Evolutionary conservation across 768 basidiomycete genomes (phyloP).

Genomic region (Symmetrospora coprosmae): DNA sequence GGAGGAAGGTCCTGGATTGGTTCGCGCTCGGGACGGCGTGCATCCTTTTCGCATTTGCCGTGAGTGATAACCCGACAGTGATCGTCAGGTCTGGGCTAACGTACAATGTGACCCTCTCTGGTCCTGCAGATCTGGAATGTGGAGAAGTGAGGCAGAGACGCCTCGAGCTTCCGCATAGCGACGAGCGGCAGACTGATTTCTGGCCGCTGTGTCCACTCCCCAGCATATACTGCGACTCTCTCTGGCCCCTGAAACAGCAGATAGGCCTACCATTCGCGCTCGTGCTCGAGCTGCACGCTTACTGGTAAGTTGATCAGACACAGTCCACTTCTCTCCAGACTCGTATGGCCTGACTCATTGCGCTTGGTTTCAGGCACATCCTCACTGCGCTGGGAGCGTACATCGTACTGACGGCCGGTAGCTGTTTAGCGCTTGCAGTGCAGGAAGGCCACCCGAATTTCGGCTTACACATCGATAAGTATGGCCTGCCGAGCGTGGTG

Average conservation of each 20-base stretch:
- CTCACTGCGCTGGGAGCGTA: conserved; percentile 16
- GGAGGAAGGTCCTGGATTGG: not conserved
- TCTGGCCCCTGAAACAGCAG: conserved; percentile 1
- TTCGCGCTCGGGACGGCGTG: not conserved
- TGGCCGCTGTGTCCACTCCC: not conserved
- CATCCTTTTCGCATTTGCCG: not conserved
- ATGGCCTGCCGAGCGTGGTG: too few species aligned
- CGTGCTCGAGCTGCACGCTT: conserved; percentile 8
- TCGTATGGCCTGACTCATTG: not conserved
- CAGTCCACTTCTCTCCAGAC: not conserved
- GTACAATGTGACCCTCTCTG: not conserved
- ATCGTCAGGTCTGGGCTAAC: not conserved
- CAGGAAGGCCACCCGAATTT: conserved; percentile 17
- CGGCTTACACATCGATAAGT: too few species aligned
- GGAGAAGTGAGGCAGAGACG: not conserved
- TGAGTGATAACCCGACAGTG: not conserved
- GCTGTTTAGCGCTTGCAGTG: not conserved
- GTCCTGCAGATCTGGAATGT: conserved; percentile 13
- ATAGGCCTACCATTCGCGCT: not conserved
- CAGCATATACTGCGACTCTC: conserved; percentile 10
- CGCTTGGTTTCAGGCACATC: conserved; percentile 1
- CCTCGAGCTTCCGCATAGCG: not conserved
- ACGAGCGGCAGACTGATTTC: not conserved
- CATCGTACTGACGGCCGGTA: conserved; percentile 1
- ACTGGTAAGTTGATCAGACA: not conserved